Conservation (phyloP, 164 flowering plant species). For the Malania oleifera region DNA sequence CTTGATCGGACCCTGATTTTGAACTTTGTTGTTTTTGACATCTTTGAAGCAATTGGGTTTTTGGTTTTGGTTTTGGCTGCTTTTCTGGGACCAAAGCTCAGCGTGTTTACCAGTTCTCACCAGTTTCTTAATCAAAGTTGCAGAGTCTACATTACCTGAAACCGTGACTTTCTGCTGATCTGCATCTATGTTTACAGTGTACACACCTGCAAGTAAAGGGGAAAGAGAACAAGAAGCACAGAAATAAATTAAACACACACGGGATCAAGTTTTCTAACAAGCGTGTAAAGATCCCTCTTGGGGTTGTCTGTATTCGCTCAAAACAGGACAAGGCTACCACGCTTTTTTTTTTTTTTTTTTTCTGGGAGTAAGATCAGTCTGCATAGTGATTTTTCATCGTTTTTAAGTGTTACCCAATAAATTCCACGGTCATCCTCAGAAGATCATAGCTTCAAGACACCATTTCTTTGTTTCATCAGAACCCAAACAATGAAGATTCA, state of each 20-base stretch:
- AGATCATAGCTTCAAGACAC: too few species aligned
- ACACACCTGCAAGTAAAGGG: conserved; percentile 53
- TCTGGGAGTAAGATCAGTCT: too few species aligned
- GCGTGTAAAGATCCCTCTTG: background rate
- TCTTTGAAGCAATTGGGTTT: conserved; percentile 27
- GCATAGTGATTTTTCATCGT: too few species aligned
- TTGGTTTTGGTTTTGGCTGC: conserved; percentile 47
- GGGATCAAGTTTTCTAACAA: background rate
- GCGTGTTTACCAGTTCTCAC: conserved; percentile 66
- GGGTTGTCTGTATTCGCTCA: too few species aligned
- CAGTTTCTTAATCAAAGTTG: conserved; percentile 61
- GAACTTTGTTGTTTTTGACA: conserved; percentile 34
- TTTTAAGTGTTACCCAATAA: too few species aligned
- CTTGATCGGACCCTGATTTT: conserved; percentile 35
- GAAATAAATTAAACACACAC: background rate
- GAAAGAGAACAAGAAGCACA: background rate
- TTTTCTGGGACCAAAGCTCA: conserved; percentile 59
- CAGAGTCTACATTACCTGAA: conserved; percentile 65
- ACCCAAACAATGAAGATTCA: too few species aligned
- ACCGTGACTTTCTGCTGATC: conserved; percentile 76
- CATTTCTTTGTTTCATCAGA: too few species aligned
- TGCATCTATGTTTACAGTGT: conserved; percentile 55
- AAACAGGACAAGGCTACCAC: too few species aligned
- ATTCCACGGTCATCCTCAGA: too few species aligned
- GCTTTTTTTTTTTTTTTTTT: too few species aligned